Conservation (phyloP, 1,284 basidiomycete species). For the Leccinum insolens region DNA sequence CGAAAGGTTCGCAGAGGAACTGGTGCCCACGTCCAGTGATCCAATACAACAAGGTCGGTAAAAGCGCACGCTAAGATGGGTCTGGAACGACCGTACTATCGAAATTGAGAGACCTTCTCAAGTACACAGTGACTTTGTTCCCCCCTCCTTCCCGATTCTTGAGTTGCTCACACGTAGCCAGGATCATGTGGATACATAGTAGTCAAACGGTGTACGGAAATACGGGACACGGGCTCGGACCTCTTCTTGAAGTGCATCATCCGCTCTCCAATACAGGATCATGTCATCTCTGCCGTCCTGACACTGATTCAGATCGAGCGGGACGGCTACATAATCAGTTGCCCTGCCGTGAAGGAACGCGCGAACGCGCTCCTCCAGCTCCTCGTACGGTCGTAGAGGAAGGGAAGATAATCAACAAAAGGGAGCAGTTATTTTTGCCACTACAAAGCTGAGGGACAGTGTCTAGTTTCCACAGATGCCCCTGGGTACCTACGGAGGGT, state of each 20-base stretch:
- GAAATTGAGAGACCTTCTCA: too few species aligned
- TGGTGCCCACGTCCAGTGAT: conserved; percentile 79
- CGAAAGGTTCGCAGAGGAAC: conserved; percentile 74
- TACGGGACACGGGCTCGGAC: conserved; percentile 67
- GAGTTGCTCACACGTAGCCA: conserved; percentile 38
- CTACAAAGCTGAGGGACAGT: conserved; percentile 79
- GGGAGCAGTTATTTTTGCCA: conserved; percentile 76
- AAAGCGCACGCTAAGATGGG: too few species aligned
- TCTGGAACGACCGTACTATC: too few species aligned
- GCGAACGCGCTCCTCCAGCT: conserved; percentile 86
- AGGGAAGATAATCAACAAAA: conserved; percentile 75
- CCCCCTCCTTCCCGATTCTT: conserved; percentile 1
- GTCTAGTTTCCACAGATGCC: conserved; percentile 75
- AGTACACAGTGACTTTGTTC: conserved; percentile 73
- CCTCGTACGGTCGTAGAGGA: conserved; percentile 43
- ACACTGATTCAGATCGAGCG: conserved; percentile 91
- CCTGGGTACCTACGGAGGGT: conserved; percentile 84
- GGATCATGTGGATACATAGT: conserved; percentile 62
- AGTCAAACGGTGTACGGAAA: too few species aligned
- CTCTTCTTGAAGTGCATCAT: conserved; percentile 90
- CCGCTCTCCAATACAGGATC: conserved; percentile 80
- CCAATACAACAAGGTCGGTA: conserved; percentile 47
- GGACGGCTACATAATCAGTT: conserved; percentile 89
- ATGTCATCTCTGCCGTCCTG: conserved; percentile 83
- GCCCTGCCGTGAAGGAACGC: conserved; percentile 88